Evolutionary conservation across 768 basidiomycete genomes (phyloP), one percentile per base, ranked within the genome.

Genomic region (Trametes villosa): DNA sequence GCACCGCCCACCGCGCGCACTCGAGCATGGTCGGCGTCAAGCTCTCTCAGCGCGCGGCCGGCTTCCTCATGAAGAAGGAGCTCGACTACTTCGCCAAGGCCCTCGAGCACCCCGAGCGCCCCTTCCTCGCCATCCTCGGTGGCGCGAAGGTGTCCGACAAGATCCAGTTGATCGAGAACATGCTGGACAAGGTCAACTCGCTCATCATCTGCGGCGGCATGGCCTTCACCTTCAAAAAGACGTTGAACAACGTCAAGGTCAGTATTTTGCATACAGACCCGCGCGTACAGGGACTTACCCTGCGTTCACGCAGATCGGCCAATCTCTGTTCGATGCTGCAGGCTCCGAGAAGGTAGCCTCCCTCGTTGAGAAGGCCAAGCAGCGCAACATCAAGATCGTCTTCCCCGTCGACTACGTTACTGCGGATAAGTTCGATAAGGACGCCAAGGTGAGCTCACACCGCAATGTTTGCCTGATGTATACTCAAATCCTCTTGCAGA

Each of bases 71-170:
- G 82, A 97, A 96, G 80, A 98, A 98, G 77, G 96, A 99, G 76
- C 87, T 99, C 67, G 96, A 98, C 69, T 99, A 88, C 82, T 98
- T 99, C 75, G 94, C 96, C 47, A 99, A 98, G 78, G 96, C 94
- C 55, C 84, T 99, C 30, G 96, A 99, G 74, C 87, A 82, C 66
- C 96, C 96, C 20, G 94, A 96, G 69, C 80, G 91, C 41, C 96
- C 96, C 15, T 99, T 99, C 89, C 84, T 99, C 53, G 96, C 96
- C 50, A 99, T 98, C 72, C 88, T 98, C 57, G 96, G 96, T 68
- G 96, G 96, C 71, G 96, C 96, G 56, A 99, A 99, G 79, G 94
- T 99, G 46, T 96, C 94, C 18, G 96, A 99, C 79, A 99, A 99
- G 81, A 97, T 99, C 67, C 92, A 95, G 74, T 81, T 99, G 59